Evolutionary conservation across 2,329 filamentous ascomycete species (phyloP).

Genomic region (Colletotrichum zoysiae): DNA sequence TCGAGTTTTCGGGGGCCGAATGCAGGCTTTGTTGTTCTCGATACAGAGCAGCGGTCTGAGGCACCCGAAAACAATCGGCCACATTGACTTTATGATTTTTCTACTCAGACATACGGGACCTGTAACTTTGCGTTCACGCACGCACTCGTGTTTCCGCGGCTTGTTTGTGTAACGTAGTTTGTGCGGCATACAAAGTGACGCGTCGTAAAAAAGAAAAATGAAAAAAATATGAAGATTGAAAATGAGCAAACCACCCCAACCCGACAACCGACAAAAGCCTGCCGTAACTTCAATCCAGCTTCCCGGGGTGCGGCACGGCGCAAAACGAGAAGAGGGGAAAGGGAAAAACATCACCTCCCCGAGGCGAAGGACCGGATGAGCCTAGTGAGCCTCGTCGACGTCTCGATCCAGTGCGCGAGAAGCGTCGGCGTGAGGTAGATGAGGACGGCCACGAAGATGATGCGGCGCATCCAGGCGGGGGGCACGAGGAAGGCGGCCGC

Average conservation of each 20-base stretch:
- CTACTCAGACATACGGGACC: background rate
- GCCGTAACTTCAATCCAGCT: background rate
- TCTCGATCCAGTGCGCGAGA: conserved; percentile 11
- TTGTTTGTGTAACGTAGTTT: no score
- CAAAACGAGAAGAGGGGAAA: no score
- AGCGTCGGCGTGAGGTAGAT: conserved; percentile 14
- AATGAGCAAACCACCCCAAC: background rate
- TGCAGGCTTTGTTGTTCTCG: background rate
- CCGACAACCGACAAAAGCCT: background rate
- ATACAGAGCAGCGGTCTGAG: background rate
- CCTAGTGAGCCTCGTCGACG: background rate
- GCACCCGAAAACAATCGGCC: no score
- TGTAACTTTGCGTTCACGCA: background rate
- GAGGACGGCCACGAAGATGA: conserved; percentile 11
- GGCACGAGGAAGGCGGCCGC: background rate
- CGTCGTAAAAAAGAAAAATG: background rate
- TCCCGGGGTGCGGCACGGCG: background rate
- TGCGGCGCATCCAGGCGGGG: conserved; percentile 7
- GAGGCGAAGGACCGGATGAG: background rate
- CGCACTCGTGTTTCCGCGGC: background rate
- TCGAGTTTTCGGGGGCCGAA: background rate
- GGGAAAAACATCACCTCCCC: background rate
- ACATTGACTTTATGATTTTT: background rate
- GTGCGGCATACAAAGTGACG: background rate
- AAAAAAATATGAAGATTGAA: no score